Evolutionary conservation across 2,329 filamentous ascomycete species (phyloP).

Genomic region (Penicillium freii): DNA sequence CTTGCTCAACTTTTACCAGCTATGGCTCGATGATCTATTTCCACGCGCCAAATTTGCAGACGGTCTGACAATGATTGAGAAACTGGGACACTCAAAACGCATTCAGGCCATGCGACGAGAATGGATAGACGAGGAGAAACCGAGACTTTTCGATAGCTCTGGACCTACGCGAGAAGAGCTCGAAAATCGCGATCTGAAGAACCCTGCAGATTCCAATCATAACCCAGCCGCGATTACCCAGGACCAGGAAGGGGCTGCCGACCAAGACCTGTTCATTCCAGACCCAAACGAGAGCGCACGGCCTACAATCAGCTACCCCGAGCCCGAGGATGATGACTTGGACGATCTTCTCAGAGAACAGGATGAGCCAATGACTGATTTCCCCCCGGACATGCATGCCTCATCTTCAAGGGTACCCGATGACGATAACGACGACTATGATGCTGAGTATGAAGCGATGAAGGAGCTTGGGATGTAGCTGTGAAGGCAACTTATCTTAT

Average conservation of each 20-base stretch:
- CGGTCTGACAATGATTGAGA: conserved; percentile 85
- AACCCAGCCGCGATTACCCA: not conserved
- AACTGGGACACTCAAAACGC: conserved; percentile 79
- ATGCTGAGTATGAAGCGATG: conserved; percentile 67
- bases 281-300: conserved; percentile 13
- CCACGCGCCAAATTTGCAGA: conserved; percentile 93
- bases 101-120: conserved; percentile 72
- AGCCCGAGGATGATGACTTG: conserved; percentile 49
- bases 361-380: conserved; percentile 19
- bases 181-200: conserved; percentile 1
- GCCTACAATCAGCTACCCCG: conserved; percentile 13
- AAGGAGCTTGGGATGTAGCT: conserved; percentile 35
- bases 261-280: conserved; percentile 32
- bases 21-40: conserved; percentile 96
- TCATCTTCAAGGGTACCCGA: not conserved
- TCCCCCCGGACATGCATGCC: not conserved
- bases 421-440: conserved; percentile 43
- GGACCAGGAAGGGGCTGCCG: conserved; percentile 3
- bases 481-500: not conserved
- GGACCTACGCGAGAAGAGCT: conserved; percentile 1
- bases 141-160: conserved; percentile 16
- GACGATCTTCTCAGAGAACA: conserved; percentile 56
- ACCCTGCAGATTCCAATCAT: not conserved
- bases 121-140: conserved; percentile 74
- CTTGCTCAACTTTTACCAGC: conserved; percentile 84